A percentile compares a stretch with the other conserved stretches of the same genome.
phyloP scores from a whole-genome alignment of 805 yeast species.

The Komagataella phaffii region DNA sequence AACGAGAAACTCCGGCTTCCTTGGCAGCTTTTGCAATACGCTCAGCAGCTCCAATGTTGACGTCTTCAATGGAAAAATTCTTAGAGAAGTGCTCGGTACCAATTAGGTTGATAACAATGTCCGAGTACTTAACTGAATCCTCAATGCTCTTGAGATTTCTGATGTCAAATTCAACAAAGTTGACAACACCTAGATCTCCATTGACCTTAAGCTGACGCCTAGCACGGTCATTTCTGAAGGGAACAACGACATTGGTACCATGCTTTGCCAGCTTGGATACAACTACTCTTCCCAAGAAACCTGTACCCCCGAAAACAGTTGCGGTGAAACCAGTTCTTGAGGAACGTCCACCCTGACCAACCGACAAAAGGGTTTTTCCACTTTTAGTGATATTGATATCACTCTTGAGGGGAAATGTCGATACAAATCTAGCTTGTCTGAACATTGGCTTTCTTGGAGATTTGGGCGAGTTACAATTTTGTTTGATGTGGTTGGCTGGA shows the following conservation, averaged over 20 bases:
- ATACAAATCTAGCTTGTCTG: slow-evolving; percentile 5
- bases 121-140: slow-evolving; percentile 67
- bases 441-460: background rate
- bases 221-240: slow-evolving; percentile 71
- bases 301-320: slow-evolving; percentile 76
- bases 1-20: slow-evolving; percentile 60
- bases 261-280: slow-evolving; percentile 66
- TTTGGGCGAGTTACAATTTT: background rate
- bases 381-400: slow-evolving; percentile 61
- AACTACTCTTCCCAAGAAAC: slow-evolving; percentile 65
- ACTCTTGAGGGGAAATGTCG: slow-evolving; percentile 25
- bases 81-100: slow-evolving; percentile 70
- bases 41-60: slow-evolving; percentile 65
- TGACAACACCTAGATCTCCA: slow-evolving; percentile 83
- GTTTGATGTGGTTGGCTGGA: background rate
- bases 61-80: slow-evolving; percentile 73
- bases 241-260: slow-evolving; percentile 66
- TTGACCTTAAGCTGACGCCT: slow-evolving; percentile 67
- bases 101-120: slow-evolving; percentile 68
- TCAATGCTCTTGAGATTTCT: slow-evolving; percentile 66
- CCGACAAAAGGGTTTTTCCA: slow-evolving; percentile 62
- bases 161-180: slow-evolving; percentile 70
- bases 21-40: slow-evolving; percentile 64
- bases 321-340: slow-evolving; percentile 84
- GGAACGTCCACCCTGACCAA: slow-evolving; percentile 72